Evolutionary conservation across 176 grass and related monocot species (phyloP).

Genomic region (Rhynchospora tenuis): DNA sequence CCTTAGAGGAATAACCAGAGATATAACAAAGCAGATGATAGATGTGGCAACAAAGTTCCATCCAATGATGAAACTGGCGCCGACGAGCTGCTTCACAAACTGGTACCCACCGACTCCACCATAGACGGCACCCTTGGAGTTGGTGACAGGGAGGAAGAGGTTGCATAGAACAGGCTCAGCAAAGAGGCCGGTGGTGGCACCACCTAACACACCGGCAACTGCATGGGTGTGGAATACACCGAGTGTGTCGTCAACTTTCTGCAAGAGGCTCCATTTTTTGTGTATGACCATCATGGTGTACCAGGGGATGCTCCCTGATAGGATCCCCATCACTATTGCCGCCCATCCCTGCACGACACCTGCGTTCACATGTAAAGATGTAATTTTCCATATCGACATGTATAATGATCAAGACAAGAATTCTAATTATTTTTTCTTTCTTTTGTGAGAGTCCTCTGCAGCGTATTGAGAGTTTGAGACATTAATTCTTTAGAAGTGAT

Average conservation of each 20-base stretch:
- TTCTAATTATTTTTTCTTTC: background rate
- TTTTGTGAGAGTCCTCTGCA: background rate
- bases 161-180: conserved; percentile 46
- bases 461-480: background rate
- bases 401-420: background rate
- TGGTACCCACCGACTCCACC: conserved; percentile 33
- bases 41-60: conserved; percentile 53
- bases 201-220: conserved; percentile 47
- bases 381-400: background rate
- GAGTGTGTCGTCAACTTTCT: conserved; percentile 57
- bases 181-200: conserved; percentile 23
- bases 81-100: conserved; percentile 48
- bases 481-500: background rate
- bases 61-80: conserved; percentile 46
- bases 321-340: conserved; percentile 55
- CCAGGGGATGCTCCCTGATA: conserved; percentile 63
- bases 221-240: conserved; percentile 75
- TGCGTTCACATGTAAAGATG: background rate
- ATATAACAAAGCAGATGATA: conserved; percentile 51
- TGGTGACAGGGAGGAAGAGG: conserved; percentile 52
- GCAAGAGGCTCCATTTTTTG: conserved; percentile 39
- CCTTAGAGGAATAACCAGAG: conserved; percentile 39
- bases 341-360: conserved; percentile 72
- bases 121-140: conserved; percentile 46
- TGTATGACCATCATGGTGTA: conserved; percentile 83